Percentiles rank a stretch among this genome's conserved stretches.
These are phyloP conservation scores for Trichoderma aggressivum DNA, from an alignment of 2,329 filamentous ascomycete genomes.

Conservation along the genomic window DNA sequence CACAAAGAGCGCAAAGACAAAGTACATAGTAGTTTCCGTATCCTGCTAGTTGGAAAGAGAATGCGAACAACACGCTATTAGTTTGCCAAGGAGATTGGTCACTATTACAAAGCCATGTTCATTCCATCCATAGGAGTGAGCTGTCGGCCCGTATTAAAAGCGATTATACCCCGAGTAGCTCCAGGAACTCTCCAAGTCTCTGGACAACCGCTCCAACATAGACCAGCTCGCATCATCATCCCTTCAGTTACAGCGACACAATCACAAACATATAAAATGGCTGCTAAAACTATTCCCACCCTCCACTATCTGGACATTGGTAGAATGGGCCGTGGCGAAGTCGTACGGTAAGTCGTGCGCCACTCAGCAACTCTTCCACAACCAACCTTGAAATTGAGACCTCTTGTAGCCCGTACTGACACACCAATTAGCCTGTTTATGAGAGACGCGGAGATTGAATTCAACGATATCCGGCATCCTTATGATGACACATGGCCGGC, in stretches of 20 bases:
- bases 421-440: background rate
- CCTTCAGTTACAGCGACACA: background rate
- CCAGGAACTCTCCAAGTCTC: background rate
- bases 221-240: background rate
- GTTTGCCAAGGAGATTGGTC: background rate
- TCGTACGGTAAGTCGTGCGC: slow-evolving; percentile 1
- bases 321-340: slow-evolving; percentile 1
- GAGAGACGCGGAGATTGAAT: slow-evolving; percentile 21
- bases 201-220: background rate
- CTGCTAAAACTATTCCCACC: background rate
- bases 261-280: background rate
- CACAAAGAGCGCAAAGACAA: background rate
- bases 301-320: slow-evolving; percentile 13
- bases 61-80: background rate
- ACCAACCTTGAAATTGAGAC: too few relatives aligned
- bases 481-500: slow-evolving; percentile 24
- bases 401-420: background rate
- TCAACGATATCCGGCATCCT: slow-evolving; percentile 28
- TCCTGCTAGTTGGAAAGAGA: background rate
- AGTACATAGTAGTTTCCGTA: background rate
- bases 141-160: background rate
- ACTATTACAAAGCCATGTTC: background rate
- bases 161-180: background rate
- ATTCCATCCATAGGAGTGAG: background rate
- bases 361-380: background rate